phyloP scores from a whole-genome alignment of 2,329 filamentous ascomycete species.

The Leptographium wingfieldii region DNA sequence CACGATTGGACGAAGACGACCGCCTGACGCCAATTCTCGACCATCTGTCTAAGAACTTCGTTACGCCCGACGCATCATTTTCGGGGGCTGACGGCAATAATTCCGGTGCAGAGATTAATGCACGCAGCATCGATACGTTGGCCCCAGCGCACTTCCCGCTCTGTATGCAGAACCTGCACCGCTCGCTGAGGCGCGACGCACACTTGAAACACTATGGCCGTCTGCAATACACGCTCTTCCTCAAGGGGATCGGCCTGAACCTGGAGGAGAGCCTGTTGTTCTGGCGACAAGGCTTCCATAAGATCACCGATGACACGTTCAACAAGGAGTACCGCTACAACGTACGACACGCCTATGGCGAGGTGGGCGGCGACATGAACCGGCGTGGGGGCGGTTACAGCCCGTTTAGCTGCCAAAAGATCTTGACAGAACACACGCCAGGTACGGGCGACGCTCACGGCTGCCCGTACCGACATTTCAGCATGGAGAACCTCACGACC shows the following conservation, averaged over 20 bases:
- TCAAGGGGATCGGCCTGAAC: conserved; percentile 86
- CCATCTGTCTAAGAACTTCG: conserved; percentile 90
- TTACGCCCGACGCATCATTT: conserved; percentile 78
- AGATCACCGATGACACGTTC: conserved; percentile 85
- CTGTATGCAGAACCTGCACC: conserved; percentile 89
- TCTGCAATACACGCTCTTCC: conserved; percentile 88
- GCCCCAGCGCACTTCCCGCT: conserved; percentile 74
- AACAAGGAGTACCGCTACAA: conserved; percentile 98
- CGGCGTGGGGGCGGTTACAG: conserved; percentile 77
- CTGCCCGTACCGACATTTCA: conserved; percentile 94
- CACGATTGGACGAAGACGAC: conserved; percentile 91
- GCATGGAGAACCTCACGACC: conserved; percentile 67
- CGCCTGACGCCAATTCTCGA: conserved; percentile 57
- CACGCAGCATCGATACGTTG: conserved; percentile 66
- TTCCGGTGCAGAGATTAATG: conserved; percentile 63
- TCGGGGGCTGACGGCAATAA: conserved; percentile 45
- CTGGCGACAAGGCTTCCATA: conserved; percentile 78
- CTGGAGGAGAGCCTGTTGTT: conserved; percentile 88
- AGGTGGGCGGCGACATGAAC: conserved; percentile 87
- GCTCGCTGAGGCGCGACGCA: conserved; percentile 69
- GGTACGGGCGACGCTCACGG: conserved; percentile 82
- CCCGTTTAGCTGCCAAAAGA: conserved; percentile 89
- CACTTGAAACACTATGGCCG: conserved; percentile 91
- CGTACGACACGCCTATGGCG: conserved; percentile 85
- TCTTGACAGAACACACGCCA: conserved; percentile 78